phyloP scores from a whole-genome alignment of 2,329 filamentous ascomycete species.

The Canariomyces notabilis region DNA sequence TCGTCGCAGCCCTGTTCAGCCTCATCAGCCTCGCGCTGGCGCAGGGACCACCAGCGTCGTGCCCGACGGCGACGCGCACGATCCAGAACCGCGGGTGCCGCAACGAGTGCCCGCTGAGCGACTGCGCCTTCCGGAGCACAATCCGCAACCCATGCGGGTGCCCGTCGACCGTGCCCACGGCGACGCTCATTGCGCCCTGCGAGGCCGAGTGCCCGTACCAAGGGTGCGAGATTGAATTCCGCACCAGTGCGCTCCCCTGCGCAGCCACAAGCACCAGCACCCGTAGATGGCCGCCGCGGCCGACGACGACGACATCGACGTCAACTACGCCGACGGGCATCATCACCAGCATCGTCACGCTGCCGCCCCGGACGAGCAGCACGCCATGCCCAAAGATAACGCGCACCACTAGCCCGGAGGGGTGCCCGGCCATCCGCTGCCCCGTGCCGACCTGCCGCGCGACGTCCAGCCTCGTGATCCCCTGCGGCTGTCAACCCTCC shows the following conservation, averaged over 20 bases:
- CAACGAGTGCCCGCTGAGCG: conserved; percentile 23
- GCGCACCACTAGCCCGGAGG: conserved; percentile 30
- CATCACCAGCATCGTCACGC: conserved; percentile 22
- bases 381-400: conserved; percentile 33
- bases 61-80: conserved; percentile 28
- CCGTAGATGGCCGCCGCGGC: conserved; percentile 14
- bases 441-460: conserved; percentile 33
- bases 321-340: conserved; percentile 19
- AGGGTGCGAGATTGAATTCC: conserved; percentile 28
- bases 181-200: conserved; percentile 28
- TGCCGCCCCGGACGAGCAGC: conserved; percentile 23
- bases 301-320: conserved; percentile 14
- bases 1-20: conserved; percentile 9
- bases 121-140: conserved; percentile 27
- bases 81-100: conserved; percentile 24
- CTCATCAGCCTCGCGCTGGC: conserved; percentile 16
- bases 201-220: conserved; percentile 27
- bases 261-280: conserved; percentile 26
- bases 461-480: conserved; percentile 28
- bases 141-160: conserved; percentile 28
- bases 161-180: conserved; percentile 26
- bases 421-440: conserved; percentile 32
- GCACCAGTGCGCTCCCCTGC: conserved; percentile 22
- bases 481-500: conserved; percentile 32
- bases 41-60: conserved; percentile 16